These are phyloP conservation scores for Lupinus albus DNA, from an alignment of 306 rosid genomes.

Conservation along the genomic window DNA sequence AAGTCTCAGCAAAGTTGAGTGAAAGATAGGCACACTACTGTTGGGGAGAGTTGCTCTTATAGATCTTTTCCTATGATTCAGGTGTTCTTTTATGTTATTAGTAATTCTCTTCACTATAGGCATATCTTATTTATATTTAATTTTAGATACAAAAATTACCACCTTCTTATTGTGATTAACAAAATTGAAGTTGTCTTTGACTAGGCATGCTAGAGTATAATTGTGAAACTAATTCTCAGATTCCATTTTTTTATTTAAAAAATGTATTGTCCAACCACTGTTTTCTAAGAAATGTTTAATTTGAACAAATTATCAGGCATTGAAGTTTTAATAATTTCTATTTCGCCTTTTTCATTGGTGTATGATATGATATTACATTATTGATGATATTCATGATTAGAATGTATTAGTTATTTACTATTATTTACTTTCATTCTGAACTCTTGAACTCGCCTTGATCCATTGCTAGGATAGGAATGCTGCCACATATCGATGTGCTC, in stretches of 20 bases:
- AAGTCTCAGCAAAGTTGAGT: conserved; percentile 20
- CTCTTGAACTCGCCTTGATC: too few species aligned
- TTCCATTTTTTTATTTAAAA: too few species aligned
- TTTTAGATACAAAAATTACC: neutral
- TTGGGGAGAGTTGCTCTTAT: conserved; percentile 14
- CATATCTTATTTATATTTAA: conserved; percentile 32
- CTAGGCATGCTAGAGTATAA: too few species aligned
- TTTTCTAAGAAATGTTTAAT: conserved; percentile 8
- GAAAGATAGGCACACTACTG: conserved; percentile 21
- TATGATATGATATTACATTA: too few species aligned
- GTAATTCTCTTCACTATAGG: conserved; percentile 39
- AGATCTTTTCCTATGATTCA: conserved; percentile 25
- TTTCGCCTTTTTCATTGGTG: neutral
- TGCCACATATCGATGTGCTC: too few species aligned
- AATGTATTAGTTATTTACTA: too few species aligned
- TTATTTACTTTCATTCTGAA: too few species aligned
- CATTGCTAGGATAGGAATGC: too few species aligned
- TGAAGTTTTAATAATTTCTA: neutral
- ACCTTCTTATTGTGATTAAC: conserved; percentile 29
- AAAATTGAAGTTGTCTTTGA: conserved; percentile 30
- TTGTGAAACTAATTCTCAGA: too few species aligned
- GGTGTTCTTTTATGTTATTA: conserved; percentile 31
- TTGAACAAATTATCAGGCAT: conserved; percentile 18
- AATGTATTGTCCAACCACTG: too few species aligned
- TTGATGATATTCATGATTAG: too few species aligned